Base-by-base conservation (phyloP, 2,329 filamentous ascomycete genomes). In the Lasiodiplodia gonubiensis region DNA sequence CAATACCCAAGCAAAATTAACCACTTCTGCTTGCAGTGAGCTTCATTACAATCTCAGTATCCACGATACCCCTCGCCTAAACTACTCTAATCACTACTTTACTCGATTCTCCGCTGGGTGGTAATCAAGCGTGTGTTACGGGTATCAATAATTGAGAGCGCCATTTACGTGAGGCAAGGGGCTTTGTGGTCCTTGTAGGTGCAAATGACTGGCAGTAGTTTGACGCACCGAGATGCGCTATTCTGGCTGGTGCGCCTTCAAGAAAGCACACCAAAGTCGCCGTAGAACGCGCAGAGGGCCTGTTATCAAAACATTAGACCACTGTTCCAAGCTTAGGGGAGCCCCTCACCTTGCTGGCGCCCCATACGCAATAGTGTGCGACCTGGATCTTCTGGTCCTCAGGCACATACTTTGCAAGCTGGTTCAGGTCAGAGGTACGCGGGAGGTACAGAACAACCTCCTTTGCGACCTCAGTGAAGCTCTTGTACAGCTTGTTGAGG, bases 391-490 rank as follows among this genome's bases (percentile, higher is more conserved):
- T 78, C 68, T 74, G 74, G 1, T 68, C 75, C 27, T 75, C 72
- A 23, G 74, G 68, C 1, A 73, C 74, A 68, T 78, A 78, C 23
- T 72, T 71, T 25, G 76, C 77, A 55, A 80, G 72, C 66, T 80
- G 78, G 52, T 79, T 79, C 23, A 80, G 69, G 68, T 80, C 76
- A 10, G 77, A 79, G 5, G 73, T 78, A 18, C 96, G 86, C 1
- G 96, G 95, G 21, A 99, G 83, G 74, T 91, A 99, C 7, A 99
- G 83, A 1, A 91, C 92, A 63, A 90, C 76, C 68, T 89, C 80
- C 39, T 81, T 79, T 85, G 70, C 74, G 57, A 73, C 69, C 70
- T 76, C 70, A 49, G 74, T 69, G 71, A 83, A 72, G 66, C 74
- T 77, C 46, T 76, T 77, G 69, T 82, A 84, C 60, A 80, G 77